Conservation (phyloP, 1,139 yeast genomes). For the Chernovozyma sophiae-reginae region DNA sequence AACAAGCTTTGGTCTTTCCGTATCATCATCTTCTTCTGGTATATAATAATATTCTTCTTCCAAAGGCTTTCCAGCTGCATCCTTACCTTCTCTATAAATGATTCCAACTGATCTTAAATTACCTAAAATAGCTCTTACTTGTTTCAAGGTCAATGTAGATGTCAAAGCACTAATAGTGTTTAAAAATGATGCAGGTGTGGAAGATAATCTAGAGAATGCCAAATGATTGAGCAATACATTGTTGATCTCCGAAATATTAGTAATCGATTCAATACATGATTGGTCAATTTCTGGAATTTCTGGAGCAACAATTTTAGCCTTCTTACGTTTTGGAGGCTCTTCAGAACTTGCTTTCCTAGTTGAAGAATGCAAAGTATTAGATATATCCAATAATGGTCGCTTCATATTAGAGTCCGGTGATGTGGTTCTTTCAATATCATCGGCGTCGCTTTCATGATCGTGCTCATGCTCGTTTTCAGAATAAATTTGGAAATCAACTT, state of each 20-base stretch:
- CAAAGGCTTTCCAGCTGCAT: constrained; percentile 91
- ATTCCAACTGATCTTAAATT: constrained; percentile 67
- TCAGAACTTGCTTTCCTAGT: constrained; percentile 21
- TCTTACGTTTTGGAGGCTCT: constrained; percentile 14
- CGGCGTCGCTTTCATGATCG: neutral
- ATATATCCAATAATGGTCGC: constrained; percentile 22
- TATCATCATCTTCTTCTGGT: constrained; percentile 75
- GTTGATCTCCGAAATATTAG: constrained; percentile 47
- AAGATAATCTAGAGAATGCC: constrained; percentile 84
- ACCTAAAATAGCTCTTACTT: constrained; percentile 49
- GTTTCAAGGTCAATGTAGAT: constrained; percentile 39
- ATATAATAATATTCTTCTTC: constrained; percentile 92
- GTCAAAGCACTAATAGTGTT: constrained; percentile 54
- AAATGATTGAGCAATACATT: constrained; percentile 76
- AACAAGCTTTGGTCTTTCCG: constrained; percentile 64
- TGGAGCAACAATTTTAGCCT: constrained; percentile 6
- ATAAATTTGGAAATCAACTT: constrained; percentile 2
- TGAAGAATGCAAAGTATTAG: constrained; percentile 8
- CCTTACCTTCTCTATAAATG: constrained; percentile 84
- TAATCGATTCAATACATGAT: constrained; percentile 26
- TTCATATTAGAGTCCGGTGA: neutral
- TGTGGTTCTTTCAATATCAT: neutral
- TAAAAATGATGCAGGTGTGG: constrained; percentile 74
- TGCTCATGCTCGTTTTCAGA: constrained; percentile 3
- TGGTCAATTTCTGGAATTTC: constrained; percentile 20